A percentile compares a stretch with the other conserved stretches of the same genome.
Conservation (phyloP, 176 grass and related monocot genomes). For the Hyparrhenia diplandra region DNA sequence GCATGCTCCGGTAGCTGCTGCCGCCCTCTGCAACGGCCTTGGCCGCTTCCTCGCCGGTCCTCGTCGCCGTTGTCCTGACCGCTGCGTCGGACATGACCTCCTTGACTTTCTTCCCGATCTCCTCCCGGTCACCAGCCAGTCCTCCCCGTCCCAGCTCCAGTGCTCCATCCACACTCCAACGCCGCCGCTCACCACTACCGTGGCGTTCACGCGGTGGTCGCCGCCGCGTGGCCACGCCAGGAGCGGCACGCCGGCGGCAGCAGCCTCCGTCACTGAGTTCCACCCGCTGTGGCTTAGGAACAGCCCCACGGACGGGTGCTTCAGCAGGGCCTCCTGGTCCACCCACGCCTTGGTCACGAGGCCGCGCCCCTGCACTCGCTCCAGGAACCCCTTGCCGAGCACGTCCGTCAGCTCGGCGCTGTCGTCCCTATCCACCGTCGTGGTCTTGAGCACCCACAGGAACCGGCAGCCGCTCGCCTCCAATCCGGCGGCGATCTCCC, state of each 20-base stretch:
- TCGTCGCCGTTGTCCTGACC: not conserved
- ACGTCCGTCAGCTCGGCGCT: slow-evolving; percentile 18
- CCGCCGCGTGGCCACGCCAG: slow-evolving; percentile 50
- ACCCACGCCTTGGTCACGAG: slow-evolving; percentile 60
- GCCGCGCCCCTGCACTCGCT: slow-evolving; percentile 41
- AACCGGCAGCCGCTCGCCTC: slow-evolving; percentile 54
- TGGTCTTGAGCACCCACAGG: slow-evolving; percentile 68
- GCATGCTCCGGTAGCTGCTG: slow-evolving; percentile 15
- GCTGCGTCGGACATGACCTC: slow-evolving; percentile 42
- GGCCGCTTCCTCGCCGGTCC: not conserved
- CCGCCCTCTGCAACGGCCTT: slow-evolving; percentile 34
- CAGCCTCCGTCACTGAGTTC: slow-evolving; percentile 49
- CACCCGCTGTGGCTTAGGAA: slow-evolving; percentile 59
- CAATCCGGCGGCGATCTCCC: slow-evolving; percentile 51
- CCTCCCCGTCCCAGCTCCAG: slow-evolving; percentile 61
- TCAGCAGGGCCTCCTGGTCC: slow-evolving; percentile 57
- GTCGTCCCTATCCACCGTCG: slow-evolving; percentile 45
- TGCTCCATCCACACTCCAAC: slow-evolving; percentile 51
- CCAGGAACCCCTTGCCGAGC: slow-evolving; percentile 33
- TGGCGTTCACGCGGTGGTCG: slow-evolving; percentile 57
- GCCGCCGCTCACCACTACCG: slow-evolving; percentile 11
- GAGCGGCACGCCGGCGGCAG: slow-evolving; percentile 39
- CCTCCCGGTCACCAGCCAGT: slow-evolving; percentile 21
- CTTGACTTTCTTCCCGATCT: slow-evolving; percentile 43
- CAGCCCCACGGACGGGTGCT: slow-evolving; percentile 43